phyloP scores from a whole-genome alignment of 345 rosid genomes.

The Aquilaria sinensis region DNA sequence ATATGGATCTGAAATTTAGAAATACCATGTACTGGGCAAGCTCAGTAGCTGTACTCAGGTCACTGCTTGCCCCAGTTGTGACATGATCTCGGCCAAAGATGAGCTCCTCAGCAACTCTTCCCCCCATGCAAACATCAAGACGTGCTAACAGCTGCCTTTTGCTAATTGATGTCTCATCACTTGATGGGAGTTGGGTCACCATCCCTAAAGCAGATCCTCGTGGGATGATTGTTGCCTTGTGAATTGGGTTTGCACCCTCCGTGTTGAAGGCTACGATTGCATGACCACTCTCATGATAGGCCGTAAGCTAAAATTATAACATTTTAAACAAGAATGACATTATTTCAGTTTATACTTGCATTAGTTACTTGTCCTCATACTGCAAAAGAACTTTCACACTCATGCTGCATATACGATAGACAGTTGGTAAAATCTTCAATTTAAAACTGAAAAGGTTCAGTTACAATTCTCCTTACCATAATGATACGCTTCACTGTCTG shows the following conservation, averaged over 20 bases:
- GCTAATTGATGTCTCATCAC: slow-evolving; percentile 93
- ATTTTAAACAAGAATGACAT: slow-evolving; percentile 5
- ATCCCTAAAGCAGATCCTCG: slow-evolving; percentile 99
- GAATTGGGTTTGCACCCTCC: slow-evolving; percentile 91
- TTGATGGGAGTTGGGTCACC: slow-evolving; percentile 97
- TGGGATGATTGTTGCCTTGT: slow-evolving; percentile 97
- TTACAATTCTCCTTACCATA: no score
- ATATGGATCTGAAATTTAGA: no score
- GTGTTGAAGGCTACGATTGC: slow-evolving; percentile 93
- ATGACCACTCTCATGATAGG: slow-evolving; percentile 99
- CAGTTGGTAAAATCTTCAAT: no score
- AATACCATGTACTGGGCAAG: slow-evolving; percentile 94
- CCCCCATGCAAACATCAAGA: slow-evolving; percentile 99
- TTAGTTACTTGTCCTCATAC: no score
- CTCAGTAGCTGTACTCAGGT: slow-evolving; percentile 87
- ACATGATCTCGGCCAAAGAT: slow-evolving; percentile 82
- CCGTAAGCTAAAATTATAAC: slow-evolving; percentile 63
- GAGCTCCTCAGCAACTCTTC: slow-evolving; percentile 99
- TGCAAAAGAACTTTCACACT: no score
- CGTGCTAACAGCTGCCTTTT: slow-evolving; percentile 94
- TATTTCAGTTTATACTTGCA: neutral
- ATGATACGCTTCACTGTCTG: no score
- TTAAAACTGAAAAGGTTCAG: no score
- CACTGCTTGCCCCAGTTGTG: slow-evolving; percentile 98
- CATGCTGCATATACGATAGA: no score